phyloP scores from a whole-genome alignment of 352 stramenopile species.

The Bremia lactucae region DNA sequence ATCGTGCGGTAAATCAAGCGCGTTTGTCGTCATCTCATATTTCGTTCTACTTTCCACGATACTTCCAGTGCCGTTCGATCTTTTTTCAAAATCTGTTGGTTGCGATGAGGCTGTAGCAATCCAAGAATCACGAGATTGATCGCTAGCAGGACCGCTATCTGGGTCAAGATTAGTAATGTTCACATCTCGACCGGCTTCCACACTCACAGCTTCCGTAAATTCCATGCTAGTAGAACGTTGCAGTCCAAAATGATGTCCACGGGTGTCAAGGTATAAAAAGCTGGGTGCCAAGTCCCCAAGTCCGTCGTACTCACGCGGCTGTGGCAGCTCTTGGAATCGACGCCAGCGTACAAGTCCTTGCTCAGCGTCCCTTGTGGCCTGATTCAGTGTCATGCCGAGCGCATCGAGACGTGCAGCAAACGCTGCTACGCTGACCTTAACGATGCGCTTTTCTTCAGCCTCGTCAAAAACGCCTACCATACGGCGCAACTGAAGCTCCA shows the following conservation, averaged over 20 bases:
- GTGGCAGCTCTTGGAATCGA: conserved; percentile 13
- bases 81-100: conserved; percentile 11
- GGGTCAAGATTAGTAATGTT: conserved; percentile 21
- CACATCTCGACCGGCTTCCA: conserved; percentile 19
- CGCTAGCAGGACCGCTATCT: conserved; percentile 3
- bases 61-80: conserved; percentile 8
- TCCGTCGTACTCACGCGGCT: conserved; percentile 17
- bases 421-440: conserved; percentile 10
- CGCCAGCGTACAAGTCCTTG: conserved; percentile 21
- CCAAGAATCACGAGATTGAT: neutral
- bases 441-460: conserved; percentile 10
- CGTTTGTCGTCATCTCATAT: conserved; percentile 2
- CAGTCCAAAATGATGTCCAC: conserved; percentile 10
- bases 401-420: conserved; percentile 23
- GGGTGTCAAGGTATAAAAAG: conserved; percentile 50
- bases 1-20: conserved; percentile 10
- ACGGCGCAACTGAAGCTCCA: conserved; percentile 33
- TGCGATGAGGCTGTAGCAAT: neutral
- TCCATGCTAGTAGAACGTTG: conserved; percentile 1
- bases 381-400: conserved; percentile 11
- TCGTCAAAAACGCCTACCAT: conserved; percentile 14
- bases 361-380: conserved; percentile 12
- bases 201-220: conserved; percentile 1
- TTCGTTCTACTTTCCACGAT: conserved; percentile 12
- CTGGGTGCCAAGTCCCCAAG: conserved; percentile 26